phyloP scores from a whole-genome alignment of 2,329 filamentous ascomycete species.

The Clonostachys sp. region DNA sequence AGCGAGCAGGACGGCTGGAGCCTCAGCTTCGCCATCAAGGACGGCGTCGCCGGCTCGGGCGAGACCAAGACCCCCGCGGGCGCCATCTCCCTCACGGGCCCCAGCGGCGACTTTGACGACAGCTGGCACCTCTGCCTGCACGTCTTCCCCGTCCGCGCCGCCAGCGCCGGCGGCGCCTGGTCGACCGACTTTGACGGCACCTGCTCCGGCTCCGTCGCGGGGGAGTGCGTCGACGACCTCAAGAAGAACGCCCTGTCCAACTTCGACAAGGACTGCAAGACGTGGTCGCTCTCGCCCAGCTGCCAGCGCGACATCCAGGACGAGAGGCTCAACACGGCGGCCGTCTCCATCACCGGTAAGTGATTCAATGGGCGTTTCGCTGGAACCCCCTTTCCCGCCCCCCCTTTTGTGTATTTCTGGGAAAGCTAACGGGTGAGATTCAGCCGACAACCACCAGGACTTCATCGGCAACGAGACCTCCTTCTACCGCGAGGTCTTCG shows the following conservation, averaged over 20 bases:
- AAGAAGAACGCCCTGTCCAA: background rate
- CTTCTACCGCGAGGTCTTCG: slow-evolving; percentile 4
- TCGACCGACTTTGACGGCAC: background rate
- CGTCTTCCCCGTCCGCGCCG: slow-evolving; percentile 3
- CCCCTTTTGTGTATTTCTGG: background rate
- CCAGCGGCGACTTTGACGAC: slow-evolving; percentile 2
- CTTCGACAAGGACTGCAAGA: slow-evolving; percentile 1
- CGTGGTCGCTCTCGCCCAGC: slow-evolving; percentile 1
- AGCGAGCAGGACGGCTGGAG: slow-evolving; percentile 3
- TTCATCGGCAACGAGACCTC: background rate
- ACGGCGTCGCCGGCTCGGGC: background rate
- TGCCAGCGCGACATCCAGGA: slow-evolving; percentile 3
- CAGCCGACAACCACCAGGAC: slow-evolving; percentile 2
- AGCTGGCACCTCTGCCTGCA: slow-evolving; percentile 7
- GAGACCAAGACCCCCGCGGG: background rate
- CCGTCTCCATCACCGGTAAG: background rate
- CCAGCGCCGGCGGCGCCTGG: background rate
- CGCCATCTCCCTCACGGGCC: slow-evolving; percentile 3
- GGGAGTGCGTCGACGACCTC: slow-evolving; percentile 4
- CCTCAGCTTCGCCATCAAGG: slow-evolving; percentile 1
- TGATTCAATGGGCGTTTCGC: background rate
- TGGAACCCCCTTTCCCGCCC: too few relatives aligned
- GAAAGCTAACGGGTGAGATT: background rate
- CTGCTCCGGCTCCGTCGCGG: slow-evolving; percentile 3
- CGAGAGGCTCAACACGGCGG: background rate